Evolutionary conservation across 169 alveolate species (phyloP).

Genomic region (Plasmodium ovale): DNA sequence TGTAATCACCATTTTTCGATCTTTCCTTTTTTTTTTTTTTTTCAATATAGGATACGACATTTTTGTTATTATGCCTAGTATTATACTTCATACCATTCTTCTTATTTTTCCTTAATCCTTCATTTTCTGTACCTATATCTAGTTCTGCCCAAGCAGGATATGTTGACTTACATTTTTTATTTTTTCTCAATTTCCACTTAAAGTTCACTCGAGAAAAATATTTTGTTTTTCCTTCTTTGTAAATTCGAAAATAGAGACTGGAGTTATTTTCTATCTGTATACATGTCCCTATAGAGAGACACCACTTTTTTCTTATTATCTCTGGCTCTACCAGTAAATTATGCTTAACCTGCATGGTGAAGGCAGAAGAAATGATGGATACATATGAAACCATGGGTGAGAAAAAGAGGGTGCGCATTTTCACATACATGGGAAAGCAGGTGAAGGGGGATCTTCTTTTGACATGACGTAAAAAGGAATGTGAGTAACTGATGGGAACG

Average conservation of each 20-base stretch:
- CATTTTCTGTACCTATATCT: slow-evolving; percentile 20
- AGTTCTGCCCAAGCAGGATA: slow-evolving; percentile 21
- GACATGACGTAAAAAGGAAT: neutral
- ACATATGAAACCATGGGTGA: neutral
- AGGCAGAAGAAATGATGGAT: neutral
- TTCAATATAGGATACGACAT: slow-evolving; percentile 6
- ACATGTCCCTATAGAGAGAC: slow-evolving; percentile 81
- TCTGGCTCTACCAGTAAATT: slow-evolving; percentile 82
- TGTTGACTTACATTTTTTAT: neutral
- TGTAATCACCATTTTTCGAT: slow-evolving; percentile 24
- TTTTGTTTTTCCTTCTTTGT: slow-evolving; percentile 76
- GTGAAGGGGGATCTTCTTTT: no score
- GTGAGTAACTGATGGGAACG: neutral
- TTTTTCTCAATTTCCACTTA: slow-evolving; percentile 58
- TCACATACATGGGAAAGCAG: no score
- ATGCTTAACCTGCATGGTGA: slow-evolving; percentile 67
- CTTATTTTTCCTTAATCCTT: neutral
- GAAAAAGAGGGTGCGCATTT: neutral
- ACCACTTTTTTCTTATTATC: slow-evolving; percentile 78
- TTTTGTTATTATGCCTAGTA: neutral
- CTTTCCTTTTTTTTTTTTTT: slow-evolving; percentile 29
- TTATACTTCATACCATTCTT: slow-evolving; percentile 18
- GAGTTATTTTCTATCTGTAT: slow-evolving; percentile 81
- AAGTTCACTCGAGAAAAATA: slow-evolving; percentile 73
- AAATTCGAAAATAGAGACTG: slow-evolving; percentile 78